A percentile compares a stretch with the other conserved stretches of the same genome.
phyloP scores from a whole-genome alignment of 139 green algal species.

The Monoraphidium neglectum region DNA sequence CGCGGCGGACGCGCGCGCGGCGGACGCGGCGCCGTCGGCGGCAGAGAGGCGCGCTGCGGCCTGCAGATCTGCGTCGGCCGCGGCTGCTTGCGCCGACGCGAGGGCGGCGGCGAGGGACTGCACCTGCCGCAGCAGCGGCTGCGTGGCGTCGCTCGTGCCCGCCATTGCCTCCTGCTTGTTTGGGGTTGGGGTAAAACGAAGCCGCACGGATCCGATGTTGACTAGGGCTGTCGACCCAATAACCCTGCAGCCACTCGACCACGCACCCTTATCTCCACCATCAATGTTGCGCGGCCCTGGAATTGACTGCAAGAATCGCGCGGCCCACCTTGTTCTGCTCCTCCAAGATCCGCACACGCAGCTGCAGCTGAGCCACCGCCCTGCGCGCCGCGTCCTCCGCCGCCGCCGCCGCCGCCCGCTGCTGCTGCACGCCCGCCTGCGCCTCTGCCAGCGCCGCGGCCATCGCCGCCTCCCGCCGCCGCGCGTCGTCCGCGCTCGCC shows the following conservation, averaged over 20 bases:
- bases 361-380: constrained; percentile 30
- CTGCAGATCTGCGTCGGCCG: constrained; percentile 29
- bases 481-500: constrained; percentile 22
- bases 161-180: constrained; percentile 13
- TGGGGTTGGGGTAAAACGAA: too few species aligned
- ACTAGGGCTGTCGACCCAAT: too few species aligned
- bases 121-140: constrained; percentile 57
- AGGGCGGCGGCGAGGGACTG: constrained; percentile 47
- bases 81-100: constrained; percentile 28
- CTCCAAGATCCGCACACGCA: constrained; percentile 43
- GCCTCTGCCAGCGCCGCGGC: constrained; percentile 41
- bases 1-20: not conserved
- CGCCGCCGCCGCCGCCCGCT: constrained; percentile 24
- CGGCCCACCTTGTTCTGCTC: constrained; percentile 35
- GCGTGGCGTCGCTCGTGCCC: constrained; percentile 26
- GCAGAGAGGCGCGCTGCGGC: constrained; percentile 31
- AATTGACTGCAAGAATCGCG: too few species aligned
- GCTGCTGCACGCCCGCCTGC: not conserved
- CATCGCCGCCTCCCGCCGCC: constrained; percentile 32
- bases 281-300: too few species aligned
- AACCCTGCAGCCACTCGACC: too few species aligned
- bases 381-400: constrained; percentile 23
- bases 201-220: too few species aligned
- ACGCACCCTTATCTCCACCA: too few species aligned
- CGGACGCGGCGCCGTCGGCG: constrained; percentile 3